These are phyloP conservation scores for Escallonia rubra DNA, from an alignment of 129 eudicot genomes.

Conservation along the genomic window DNA sequence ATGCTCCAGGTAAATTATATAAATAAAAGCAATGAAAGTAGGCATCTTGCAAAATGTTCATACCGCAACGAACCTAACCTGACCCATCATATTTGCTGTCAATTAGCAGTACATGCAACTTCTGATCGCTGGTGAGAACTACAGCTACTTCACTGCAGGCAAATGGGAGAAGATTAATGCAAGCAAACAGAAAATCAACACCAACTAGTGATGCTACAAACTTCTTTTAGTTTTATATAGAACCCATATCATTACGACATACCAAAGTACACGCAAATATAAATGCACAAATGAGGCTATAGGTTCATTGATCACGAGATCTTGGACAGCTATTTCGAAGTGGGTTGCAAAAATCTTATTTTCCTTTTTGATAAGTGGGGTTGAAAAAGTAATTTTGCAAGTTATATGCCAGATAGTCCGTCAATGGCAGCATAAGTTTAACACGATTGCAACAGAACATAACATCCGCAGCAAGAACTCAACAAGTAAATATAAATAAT, in stretches of 20 bases:
- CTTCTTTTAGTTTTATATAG: background rate
- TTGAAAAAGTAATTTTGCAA: too few species aligned
- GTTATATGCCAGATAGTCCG: too few species aligned
- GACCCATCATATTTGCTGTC: slow-evolving; percentile 45
- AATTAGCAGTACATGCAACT: slow-evolving; percentile 45
- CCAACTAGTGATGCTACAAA: slow-evolving; percentile 2
- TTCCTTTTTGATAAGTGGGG: too few species aligned
- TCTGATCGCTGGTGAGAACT: slow-evolving; percentile 50
- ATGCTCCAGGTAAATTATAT: slow-evolving; percentile 3
- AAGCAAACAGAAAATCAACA: background rate
- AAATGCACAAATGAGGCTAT: too few species aligned
- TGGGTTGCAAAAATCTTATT: too few species aligned
- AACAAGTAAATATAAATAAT: too few species aligned
- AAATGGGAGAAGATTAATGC: background rate
- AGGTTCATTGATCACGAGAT: too few species aligned
- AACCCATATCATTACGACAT: background rate
- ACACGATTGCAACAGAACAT: too few species aligned
- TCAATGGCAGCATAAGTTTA: too few species aligned
- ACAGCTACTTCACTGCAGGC: slow-evolving; percentile 43
- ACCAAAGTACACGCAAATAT: background rate
- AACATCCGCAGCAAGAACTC: too few species aligned
- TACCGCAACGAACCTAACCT: slow-evolving; percentile 79
- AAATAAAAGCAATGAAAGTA: slow-evolving; percentile 7
- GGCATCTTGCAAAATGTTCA: slow-evolving; percentile 36
- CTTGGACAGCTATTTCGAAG: too few species aligned